phyloP scores from a whole-genome alignment of 306 rosid species.

The Inga laurina region DNA sequence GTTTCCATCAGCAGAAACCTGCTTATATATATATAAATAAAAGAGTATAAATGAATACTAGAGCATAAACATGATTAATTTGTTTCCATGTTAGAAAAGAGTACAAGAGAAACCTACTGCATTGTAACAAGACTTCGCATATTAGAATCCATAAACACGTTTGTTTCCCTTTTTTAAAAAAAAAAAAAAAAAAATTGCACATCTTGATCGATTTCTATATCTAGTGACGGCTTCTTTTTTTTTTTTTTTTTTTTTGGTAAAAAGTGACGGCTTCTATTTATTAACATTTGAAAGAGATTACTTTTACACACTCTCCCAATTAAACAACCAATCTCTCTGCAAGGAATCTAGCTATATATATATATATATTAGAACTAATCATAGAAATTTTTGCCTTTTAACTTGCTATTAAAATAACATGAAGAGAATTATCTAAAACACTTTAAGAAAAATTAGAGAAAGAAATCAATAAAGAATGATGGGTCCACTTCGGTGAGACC shows the following conservation, averaged over 20 bases:
- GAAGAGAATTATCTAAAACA: background rate
- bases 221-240: no score
- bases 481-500: background rate
- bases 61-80: no score
- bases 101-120: no score
- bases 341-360: background rate
- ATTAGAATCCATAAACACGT: background rate
- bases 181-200: no score
- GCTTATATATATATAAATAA: background rate
- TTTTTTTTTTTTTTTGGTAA: no score
- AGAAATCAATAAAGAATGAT: background rate
- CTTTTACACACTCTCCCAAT: background rate
- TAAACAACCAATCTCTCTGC: background rate
- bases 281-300: background rate
- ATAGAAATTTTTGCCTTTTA: no score
- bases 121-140: no score
- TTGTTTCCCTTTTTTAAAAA: background rate
- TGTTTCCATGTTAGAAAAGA: no score
- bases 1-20: background rate
- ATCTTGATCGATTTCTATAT: no score
- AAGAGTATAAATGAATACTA: no score
- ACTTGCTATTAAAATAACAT: background rate
- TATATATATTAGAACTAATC: background rate
- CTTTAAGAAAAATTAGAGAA: no score
- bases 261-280: no score